These are phyloP conservation scores for Aureobasidium sp. DNA, from an alignment of 2,329 filamentous ascomycete species.

Conservation along the genomic window DNA sequence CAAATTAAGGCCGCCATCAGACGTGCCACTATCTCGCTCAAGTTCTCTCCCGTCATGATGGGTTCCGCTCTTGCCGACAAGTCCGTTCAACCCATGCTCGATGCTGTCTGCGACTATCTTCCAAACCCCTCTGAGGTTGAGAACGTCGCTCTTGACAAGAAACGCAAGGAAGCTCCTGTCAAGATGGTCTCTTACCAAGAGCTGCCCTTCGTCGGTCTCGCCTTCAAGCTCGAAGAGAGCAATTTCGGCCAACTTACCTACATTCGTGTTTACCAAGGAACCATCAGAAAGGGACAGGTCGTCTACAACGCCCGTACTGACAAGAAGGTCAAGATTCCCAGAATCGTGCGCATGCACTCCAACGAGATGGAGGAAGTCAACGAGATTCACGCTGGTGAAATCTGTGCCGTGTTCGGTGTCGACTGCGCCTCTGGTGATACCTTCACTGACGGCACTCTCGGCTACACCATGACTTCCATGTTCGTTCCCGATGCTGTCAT, in stretches of 20 bases:
- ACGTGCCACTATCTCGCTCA: slow-evolving; percentile 76
- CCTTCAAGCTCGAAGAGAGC: slow-evolving; percentile 98
- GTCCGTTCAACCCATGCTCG: slow-evolving; percentile 90
- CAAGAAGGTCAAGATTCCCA: slow-evolving; percentile 93
- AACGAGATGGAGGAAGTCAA: slow-evolving; percentile 97
- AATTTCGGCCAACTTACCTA: slow-evolving; percentile 98
- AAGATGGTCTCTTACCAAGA: slow-evolving; percentile 90
- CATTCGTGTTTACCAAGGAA: slow-evolving; percentile 95
- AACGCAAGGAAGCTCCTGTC: slow-evolving; percentile 69
- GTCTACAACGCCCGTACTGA: slow-evolving; percentile 90
- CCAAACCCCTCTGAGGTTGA: slow-evolving; percentile 85
- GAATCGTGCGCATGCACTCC: slow-evolving; percentile 98
- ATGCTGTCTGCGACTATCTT: slow-evolving; percentile 91
- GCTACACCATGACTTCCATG: slow-evolving; percentile 97
- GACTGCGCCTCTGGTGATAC: slow-evolving; percentile 97
- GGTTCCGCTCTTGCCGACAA: slow-evolving; percentile 93
- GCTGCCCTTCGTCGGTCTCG: slow-evolving; percentile 87
- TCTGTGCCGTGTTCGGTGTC: slow-evolving; percentile 96
- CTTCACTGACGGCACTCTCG: slow-evolving; percentile 87
- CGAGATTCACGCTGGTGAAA: slow-evolving; percentile 92
- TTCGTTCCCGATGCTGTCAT: slow-evolving; percentile 97
- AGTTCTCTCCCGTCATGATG: slow-evolving; percentile 95
- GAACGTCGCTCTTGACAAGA: slow-evolving; percentile 81
- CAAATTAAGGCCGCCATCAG: slow-evolving; percentile 93
- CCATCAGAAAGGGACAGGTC: slow-evolving; percentile 77